Base-by-base conservation (phyloP, 768 basidiomycete genomes). In the Cubamyces sp. region DNA sequence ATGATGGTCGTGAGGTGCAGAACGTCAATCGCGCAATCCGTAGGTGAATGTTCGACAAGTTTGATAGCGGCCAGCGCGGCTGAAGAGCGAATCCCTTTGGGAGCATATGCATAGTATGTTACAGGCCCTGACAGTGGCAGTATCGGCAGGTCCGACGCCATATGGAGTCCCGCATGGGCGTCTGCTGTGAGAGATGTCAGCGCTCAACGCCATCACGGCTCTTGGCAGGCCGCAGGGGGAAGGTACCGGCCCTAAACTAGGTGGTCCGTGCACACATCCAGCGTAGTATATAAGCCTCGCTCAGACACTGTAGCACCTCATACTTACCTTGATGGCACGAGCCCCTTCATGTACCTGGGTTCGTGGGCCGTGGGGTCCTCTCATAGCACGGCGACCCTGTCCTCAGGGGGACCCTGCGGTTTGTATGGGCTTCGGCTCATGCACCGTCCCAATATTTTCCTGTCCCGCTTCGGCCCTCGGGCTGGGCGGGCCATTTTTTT, bases 361-460 rank as follows among this genome's bases (percentile, higher is more conserved):
- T 53, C 67, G 69, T 73, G 74, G 75, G 75, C 75, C 69, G 67
- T 73, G 66, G 72, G 73, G 69, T 61, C 66, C 69, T 68, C 67
- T 66, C 80, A 82, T 80, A 79, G 81, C 80, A 82, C 81, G 81
- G 81, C 81, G 81, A 81, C 81, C 78, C 48, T 81, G 79, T 81
- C 81, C 81, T 62, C 79, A 80, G 77, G 77, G 79, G 77, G 75
- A 70, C 56, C 68, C 42, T 59, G 57, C 68, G 75, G 76, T 76
- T 82, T 82, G 81, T 81, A 77, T 80, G 73, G 66, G 77, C 75
- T 76, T 71, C 74, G 74, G 75, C 75, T 73, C 74, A 76, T 77
- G 77, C 77, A 78, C 74, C 73, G 76, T 78, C 76, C 70, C 65
- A 78, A 78, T 78, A 78, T 78, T 78, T 78, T 67, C 77, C 77